A percentile compares a stretch with the other conserved stretches of the same genome.
Conservation (phyloP, 495 filamentous ascomycete genomes). For the Xylaria bambusicola region DNA sequence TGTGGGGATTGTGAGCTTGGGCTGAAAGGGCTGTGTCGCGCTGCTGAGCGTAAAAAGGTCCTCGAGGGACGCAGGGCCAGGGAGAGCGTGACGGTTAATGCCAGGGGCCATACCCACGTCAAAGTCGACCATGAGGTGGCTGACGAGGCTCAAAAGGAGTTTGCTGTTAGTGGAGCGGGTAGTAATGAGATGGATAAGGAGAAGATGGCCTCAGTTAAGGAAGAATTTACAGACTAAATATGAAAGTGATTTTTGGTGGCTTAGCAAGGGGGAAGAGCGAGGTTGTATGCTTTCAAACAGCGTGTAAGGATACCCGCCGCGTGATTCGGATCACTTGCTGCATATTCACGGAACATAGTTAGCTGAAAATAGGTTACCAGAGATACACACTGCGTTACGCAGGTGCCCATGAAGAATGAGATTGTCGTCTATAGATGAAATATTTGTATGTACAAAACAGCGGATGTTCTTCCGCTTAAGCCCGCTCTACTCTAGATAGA, state of each 20-base stretch:
- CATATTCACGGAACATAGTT: not conserved
- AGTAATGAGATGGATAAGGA: conserved; percentile 10
- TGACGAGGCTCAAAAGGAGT: conserved; percentile 35
- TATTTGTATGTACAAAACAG: conserved; percentile 13
- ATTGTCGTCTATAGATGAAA: conserved; percentile 19
- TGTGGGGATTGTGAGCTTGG: conserved; percentile 85
- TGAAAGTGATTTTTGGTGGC: no score
- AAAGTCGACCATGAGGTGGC: conserved; percentile 30
- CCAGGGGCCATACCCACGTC: conserved; percentile 20
- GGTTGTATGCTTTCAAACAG: no score
- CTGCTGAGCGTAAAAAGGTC: conserved; percentile 62
- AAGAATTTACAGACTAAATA: not conserved
- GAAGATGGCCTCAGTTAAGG: not conserved
- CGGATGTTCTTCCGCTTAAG: not conserved
- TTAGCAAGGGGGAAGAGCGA: no score
- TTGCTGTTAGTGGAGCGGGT: conserved; percentile 32
- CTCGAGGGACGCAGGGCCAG: conserved; percentile 44
- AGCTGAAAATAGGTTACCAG: no score
- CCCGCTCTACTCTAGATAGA: conserved; percentile 5
- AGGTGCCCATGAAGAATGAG: conserved; percentile 8
- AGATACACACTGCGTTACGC: conserved; percentile 5
- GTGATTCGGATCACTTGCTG: not conserved
- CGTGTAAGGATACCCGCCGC: no score
- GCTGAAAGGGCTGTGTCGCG: conserved; percentile 71
- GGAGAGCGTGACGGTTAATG: conserved; percentile 24